Base-by-base conservation (phyloP, 129 eudicot genomes). In the Centella asiatica region DNA sequence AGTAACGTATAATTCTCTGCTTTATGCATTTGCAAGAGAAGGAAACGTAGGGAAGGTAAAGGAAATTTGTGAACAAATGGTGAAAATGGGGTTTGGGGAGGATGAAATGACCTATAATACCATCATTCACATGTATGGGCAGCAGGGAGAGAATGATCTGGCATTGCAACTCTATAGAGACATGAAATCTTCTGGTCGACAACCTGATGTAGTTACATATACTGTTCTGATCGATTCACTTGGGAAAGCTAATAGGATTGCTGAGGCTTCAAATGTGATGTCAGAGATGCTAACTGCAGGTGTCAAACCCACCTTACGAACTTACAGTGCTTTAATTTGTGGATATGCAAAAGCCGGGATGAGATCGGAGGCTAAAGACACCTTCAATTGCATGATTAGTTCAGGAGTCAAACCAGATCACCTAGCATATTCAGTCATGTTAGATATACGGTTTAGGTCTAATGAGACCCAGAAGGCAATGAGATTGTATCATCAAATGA, bases 41-140 rank as follows among this genome's bases (percentile, higher is more conserved):
- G 96, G 99, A 17, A 72, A 77, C 70, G 76, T 74, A 0, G 77
- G 70, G 47, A 85, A 85, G 77, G 99, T 87, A 20, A 69, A 77
- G 40, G 77, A 85, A 44, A 73, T 93, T 54, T 80, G 95, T 58
- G 73, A 84, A 32, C 92, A 93, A 60, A 84, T 93, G 96, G 80
- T 76, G 74, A 76, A 74, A 69, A 74, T 66, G 76, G 99, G 99
- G 29, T 87, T 84, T 65, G 81, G 69, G 22, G 87, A 87, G 75
- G 88, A 87, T 70, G 99, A 93, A 73, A 87, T 93, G 95, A 80
- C 99, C 42, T 82, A 79, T 52, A 93, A 93, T 71, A 93, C 96
- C 25, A 79, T 93, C 44, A 85, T 93, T 54, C 82, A 85, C 75
- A 93, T 93, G 99, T 76, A 93, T 55, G 96, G 96, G 57, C 88